Conservation (phyloP, 108 stramenopile genomes). For the Cyclotella cryptica region DNA sequence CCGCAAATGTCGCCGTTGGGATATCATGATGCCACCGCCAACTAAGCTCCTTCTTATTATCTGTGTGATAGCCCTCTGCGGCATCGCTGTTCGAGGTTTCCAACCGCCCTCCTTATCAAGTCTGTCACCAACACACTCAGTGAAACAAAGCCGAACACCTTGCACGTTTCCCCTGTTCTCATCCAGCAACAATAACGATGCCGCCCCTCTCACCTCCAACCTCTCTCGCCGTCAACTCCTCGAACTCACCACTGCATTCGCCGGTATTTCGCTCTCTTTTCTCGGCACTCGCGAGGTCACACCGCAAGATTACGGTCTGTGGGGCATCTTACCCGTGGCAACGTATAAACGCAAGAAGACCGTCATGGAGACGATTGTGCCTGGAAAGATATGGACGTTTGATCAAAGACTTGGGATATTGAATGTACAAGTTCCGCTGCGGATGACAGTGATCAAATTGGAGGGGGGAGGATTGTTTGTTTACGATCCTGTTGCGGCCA, state of each 20-base stretch:
- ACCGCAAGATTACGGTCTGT: slow-evolving; percentile 87
- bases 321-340: slow-evolving; percentile 91
- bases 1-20: no score
- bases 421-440: slow-evolving; percentile 93
- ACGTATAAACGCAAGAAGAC: slow-evolving; percentile 92
- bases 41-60: no score
- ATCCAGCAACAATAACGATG: background rate
- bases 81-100: no score
- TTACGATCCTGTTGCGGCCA: slow-evolving; percentile 93
- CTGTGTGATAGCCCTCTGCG: no score
- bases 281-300: slow-evolving; percentile 67
- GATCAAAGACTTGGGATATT: slow-evolving; percentile 96
- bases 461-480: slow-evolving; percentile 81
- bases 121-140: no score
- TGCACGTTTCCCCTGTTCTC: background rate
- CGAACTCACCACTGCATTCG: slow-evolving; percentile 16
- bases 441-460: slow-evolving; percentile 88
- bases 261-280: slow-evolving; percentile 72
- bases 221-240: slow-evolving; percentile 7
- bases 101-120: no score
- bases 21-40: background rate
- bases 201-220: background rate
- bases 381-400: slow-evolving; percentile 87
- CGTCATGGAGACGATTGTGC: slow-evolving; percentile 77
- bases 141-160: no score